phyloP scores from a whole-genome alignment of 2,329 filamentous ascomycete genomes.

The Sphaerulina musiva region DNA sequence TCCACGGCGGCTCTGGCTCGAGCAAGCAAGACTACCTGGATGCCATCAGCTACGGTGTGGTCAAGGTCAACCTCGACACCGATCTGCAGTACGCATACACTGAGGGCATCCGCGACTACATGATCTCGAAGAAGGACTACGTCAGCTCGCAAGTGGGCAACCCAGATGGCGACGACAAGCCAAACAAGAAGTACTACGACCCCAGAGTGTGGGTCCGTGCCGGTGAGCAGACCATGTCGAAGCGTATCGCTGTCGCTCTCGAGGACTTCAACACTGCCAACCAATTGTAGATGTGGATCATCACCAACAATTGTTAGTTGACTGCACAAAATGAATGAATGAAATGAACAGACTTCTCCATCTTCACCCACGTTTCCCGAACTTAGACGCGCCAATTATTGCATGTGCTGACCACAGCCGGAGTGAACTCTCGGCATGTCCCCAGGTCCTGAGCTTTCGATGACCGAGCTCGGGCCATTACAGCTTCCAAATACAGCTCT shows the following conservation, averaged over 20 bases:
- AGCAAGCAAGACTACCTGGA: constrained; percentile 82
- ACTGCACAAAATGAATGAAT: neutral
- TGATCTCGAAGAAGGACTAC: constrained; percentile 93
- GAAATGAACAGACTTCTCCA: neutral
- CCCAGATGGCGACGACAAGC: constrained; percentile 92
- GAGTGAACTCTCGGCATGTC: neutral
- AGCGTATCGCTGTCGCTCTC: constrained; percentile 72
- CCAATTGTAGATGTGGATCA: constrained; percentile 54
- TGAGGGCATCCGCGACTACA: constrained; percentile 86
- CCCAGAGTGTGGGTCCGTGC: constrained; percentile 92
- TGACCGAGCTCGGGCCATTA: constrained; percentile 5
- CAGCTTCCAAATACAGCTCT: neutral
- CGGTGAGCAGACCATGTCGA: constrained; percentile 94
- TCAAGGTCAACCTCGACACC: constrained; percentile 99
- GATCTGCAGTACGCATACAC: constrained; percentile 96
- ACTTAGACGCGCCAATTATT: neutral
- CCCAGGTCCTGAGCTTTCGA: neutral
- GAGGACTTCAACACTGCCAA: constrained; percentile 84
- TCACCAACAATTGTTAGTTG: neutral
- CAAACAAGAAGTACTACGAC: constrained; percentile 86
- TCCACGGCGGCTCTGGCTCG: constrained; percentile 95
- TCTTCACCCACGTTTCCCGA: neutral
- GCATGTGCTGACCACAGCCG: neutral
- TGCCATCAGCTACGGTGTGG: constrained; percentile 86
- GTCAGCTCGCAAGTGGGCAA: constrained; percentile 81